Conservation (phyloP, 495 filamentous ascomycete species). For the Pyrenula massariospora region DNA sequence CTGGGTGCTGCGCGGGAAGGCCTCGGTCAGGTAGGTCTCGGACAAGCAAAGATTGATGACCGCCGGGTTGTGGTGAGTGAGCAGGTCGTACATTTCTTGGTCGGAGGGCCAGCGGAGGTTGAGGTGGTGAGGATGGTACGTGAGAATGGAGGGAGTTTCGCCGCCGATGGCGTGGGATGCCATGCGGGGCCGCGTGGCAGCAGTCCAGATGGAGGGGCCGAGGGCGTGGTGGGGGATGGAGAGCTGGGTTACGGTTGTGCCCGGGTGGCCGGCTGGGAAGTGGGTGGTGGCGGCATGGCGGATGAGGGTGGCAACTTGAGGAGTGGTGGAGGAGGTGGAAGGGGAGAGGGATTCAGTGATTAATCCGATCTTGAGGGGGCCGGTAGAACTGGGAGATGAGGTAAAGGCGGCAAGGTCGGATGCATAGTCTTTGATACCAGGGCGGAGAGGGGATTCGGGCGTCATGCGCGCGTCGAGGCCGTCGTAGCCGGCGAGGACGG, state of each 20-base stretch:
- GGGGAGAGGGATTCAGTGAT: constrained; percentile 31
- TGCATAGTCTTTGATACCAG: constrained; percentile 11
- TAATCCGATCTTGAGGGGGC: constrained; percentile 33
- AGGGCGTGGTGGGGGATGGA: constrained; percentile 37
- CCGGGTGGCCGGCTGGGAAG: constrained; percentile 22
- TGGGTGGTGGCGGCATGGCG: constrained; percentile 22
- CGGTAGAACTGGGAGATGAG: constrained; percentile 26
- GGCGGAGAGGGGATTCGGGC: constrained; percentile 20
- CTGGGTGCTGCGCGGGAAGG: constrained; percentile 13
- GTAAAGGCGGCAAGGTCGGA: constrained; percentile 21
- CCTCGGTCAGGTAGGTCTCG: constrained; percentile 14
- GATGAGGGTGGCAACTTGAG: constrained; percentile 9
- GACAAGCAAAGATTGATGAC: constrained; percentile 20
- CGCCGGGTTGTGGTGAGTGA: constrained; percentile 19
- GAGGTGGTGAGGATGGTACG: constrained; percentile 13
- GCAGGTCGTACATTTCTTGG: constrained; percentile 19
- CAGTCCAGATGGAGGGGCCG: constrained; percentile 35
- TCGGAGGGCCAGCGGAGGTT: constrained; percentile 13
- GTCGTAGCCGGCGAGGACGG: constrained; percentile 41
- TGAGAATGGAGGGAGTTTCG: constrained; percentile 18
- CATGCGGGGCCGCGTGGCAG: constrained; percentile 21
- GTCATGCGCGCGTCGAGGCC: constrained; percentile 40
- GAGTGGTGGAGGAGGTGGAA: constrained; percentile 14
- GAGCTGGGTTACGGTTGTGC: constrained; percentile 34
- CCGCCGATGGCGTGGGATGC: constrained; percentile 17